phyloP scores from a whole-genome alignment of 345 rosid genomes.

The Trapa bicornis region DNA sequence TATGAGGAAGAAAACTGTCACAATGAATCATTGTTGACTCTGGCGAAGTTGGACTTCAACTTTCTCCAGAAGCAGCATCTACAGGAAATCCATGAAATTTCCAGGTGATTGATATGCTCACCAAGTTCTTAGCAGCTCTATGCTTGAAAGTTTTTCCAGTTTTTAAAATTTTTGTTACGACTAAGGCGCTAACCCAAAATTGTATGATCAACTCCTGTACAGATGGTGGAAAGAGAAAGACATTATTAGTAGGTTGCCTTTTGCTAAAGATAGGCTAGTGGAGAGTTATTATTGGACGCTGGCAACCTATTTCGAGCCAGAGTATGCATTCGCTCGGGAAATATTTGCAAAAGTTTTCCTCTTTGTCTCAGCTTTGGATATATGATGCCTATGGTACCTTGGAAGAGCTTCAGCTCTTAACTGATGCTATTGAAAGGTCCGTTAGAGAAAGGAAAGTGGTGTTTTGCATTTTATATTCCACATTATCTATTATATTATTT shows the following conservation, averaged over 20 bases:
- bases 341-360: constrained; percentile 10
- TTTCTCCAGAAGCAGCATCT: constrained; percentile 4
- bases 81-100: constrained; percentile 9
- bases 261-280: constrained; percentile 18
- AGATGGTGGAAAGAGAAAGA: constrained; percentile 26
- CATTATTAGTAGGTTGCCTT: constrained; percentile 12
- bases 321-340: constrained; percentile 3
- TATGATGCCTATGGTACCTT: constrained; percentile 22
- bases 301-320: constrained; percentile 14
- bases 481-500: no score
- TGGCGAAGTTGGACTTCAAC: constrained; percentile 16
- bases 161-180: no score
- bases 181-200: no score
- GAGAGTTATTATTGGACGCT: constrained; percentile 20
- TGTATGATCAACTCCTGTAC: neutral
- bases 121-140: no score
- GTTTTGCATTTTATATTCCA: no score
- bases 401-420: constrained; percentile 5
- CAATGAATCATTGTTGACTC: neutral
- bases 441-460: no score
- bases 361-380: constrained; percentile 9
- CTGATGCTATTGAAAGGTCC: constrained; percentile 12
- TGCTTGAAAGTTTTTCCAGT: no score
- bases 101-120: neutral
- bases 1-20: constrained; percentile 9